These are phyloP conservation scores for Bertia moriformis DNA, from an alignment of 2,329 filamentous ascomycete species.

Conservation along the genomic window DNA sequence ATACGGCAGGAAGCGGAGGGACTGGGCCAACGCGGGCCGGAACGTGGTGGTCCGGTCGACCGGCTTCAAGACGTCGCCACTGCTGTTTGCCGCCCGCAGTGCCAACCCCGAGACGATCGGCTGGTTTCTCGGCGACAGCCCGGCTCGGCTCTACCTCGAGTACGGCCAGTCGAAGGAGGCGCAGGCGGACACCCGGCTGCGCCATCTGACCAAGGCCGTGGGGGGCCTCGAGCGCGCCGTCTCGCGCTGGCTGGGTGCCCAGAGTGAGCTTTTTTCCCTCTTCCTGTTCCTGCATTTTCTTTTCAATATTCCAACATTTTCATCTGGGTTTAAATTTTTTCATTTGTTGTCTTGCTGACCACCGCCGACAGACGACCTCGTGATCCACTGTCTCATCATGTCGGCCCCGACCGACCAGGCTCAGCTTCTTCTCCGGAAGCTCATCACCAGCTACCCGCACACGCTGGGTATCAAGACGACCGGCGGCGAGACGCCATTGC, in stretches of 20 bases:
- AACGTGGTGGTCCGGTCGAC: slow-evolving; percentile 21
- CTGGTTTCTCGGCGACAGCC: slow-evolving; percentile 63
- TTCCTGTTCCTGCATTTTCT: slow-evolving; percentile 2
- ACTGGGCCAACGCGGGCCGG: slow-evolving; percentile 58
- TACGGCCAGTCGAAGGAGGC: slow-evolving; percentile 47
- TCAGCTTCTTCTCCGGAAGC: slow-evolving; percentile 44
- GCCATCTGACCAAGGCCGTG: slow-evolving; percentile 40
- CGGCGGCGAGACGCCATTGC: slow-evolving; percentile 49
- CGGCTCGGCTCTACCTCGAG: slow-evolving; percentile 51
- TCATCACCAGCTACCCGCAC: slow-evolving; percentile 46
- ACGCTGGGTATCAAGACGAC: slow-evolving; percentile 46
- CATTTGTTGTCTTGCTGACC: slow-evolving; percentile 4
- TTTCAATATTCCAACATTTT: not conserved
- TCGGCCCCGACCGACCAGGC: slow-evolving; percentile 22
- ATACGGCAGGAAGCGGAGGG: slow-evolving; percentile 56
- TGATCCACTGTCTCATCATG: slow-evolving; percentile 52
- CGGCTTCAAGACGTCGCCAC: slow-evolving; percentile 34
- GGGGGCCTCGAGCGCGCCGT: slow-evolving; percentile 52
- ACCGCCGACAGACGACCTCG: slow-evolving; percentile 33
- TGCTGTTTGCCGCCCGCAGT: slow-evolving; percentile 38
- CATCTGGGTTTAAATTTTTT: too few species aligned
- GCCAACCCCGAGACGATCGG: slow-evolving; percentile 55
- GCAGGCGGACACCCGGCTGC: slow-evolving; percentile 44
- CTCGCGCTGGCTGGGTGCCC: slow-evolving; percentile 41
- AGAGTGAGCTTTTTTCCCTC: too few species aligned